These are phyloP conservation scores for Calocera viscosa DNA, from an alignment of 768 basidiomycete genomes.

Conservation along the genomic window DNA sequence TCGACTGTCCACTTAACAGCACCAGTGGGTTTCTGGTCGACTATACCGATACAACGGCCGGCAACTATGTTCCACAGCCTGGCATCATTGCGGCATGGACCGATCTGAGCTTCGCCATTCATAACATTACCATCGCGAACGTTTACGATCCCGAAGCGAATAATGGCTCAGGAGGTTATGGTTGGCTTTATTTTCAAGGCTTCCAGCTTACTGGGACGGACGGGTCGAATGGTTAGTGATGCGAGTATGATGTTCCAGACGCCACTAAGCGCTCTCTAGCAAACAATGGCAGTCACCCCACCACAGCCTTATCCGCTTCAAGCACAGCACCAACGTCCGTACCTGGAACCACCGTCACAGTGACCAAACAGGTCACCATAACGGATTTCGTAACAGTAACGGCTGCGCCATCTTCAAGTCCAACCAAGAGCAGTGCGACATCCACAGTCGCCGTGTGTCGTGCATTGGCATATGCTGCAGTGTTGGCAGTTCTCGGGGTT, in stretches of 20 bases:
- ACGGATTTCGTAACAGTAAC: not conserved
- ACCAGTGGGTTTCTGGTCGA: not conserved
- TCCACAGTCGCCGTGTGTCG: not conserved
- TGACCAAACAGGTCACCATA: not conserved
- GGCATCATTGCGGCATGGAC: not conserved
- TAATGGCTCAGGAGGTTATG: not conserved
- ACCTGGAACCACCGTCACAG: no score
- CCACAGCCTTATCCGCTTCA: not conserved
- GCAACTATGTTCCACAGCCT: not conserved
- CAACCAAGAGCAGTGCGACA: not conserved
- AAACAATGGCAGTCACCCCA: not conserved
- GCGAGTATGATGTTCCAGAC: no score
- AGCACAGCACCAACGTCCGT: not conserved
- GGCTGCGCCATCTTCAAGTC: not conserved
- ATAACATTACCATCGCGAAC: not conserved
- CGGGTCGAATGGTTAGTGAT: not conserved
- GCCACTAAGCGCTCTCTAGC: not conserved
- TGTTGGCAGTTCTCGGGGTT: not conserved
- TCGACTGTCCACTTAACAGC: not conserved
- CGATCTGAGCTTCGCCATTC: not conserved
- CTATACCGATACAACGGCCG: not conserved
- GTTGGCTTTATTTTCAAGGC: not conserved
- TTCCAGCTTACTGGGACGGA: not conserved
- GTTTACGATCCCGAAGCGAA: not conserved
- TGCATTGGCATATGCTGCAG: not conserved